Base-by-base conservation (phyloP, 176 grass and related monocot genomes). In the Hordeum marinum region DNA sequence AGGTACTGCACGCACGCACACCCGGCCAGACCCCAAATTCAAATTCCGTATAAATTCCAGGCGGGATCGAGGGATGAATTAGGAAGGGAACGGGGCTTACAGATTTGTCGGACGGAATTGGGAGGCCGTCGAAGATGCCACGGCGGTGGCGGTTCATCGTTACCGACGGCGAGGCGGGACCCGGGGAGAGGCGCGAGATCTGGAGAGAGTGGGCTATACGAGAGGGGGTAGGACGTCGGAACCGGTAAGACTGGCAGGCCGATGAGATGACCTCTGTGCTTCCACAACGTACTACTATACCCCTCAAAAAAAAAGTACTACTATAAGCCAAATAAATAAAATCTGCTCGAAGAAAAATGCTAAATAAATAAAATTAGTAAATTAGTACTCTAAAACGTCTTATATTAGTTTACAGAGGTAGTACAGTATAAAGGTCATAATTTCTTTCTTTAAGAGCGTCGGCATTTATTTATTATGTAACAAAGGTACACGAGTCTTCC, bases 121-220 rank as follows among this genome's bases (percentile, higher is more conserved):
- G 96, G 62, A 95, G 92, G 35, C 93, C 96, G 45, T 98, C 93
- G 39, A 98, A 98, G 83, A 95, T 88, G 83, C 93, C 91, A 78
- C 75, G 87, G 75, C 69, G 89, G 71, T 39, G 63, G 76, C 91
- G 92, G 84, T 82, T 94, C 96, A 98, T 98, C 71, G 61, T 83
- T 81, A 74, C 55, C 74, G 42, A 43, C 42, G 63, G 36, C 72
- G n/a, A 62, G 63, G 13, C 9, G 64, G 20, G 6, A 27, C 35
- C 50, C 36, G 18, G 63, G 52, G 65, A 37, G 29, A 58, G 34
- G 17, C 14, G 45, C 69, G 71, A 82, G 85, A 87, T 87, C 85
- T 87, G 72, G 61, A 52, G 24, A 8, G 32, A 12, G 37, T 48
- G 59, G 34, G 31, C 39, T 52, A 52, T 46, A n/a, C 43, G 8